A percentile compares a stretch with the other conserved stretches of the same genome.
Conservation (phyloP, 106 monocot species). For the Platanthera guangdongensis region DNA sequence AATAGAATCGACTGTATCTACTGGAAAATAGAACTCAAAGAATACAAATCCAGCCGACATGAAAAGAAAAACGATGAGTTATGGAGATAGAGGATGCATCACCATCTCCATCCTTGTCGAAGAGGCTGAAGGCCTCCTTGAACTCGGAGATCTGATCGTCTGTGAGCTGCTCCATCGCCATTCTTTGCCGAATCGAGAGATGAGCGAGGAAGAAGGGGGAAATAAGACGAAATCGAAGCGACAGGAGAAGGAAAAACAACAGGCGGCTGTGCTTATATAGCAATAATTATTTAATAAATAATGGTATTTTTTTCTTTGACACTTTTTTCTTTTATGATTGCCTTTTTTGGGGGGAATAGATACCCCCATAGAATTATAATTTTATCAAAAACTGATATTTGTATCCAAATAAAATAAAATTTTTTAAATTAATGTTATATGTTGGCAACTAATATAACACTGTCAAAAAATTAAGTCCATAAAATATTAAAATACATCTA, state of each 20-base stretch:
- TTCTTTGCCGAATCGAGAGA: background rate
- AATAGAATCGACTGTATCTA: background rate
- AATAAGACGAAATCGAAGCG: slow-evolving; percentile 3
- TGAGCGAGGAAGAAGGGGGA: background rate
- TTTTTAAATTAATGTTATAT: too few relatives aligned
- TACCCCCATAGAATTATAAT: too few relatives aligned
- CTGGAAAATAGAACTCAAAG: background rate
- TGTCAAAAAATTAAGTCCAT: too few relatives aligned
- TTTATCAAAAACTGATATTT: too few relatives aligned
- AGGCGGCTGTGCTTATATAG: too few relatives aligned
- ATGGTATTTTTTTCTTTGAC: too few relatives aligned
- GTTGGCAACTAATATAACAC: too few relatives aligned
- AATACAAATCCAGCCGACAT: background rate
- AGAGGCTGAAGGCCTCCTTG: slow-evolving; percentile 81
- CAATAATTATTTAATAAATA: too few relatives aligned
- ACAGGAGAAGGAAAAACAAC: background rate
- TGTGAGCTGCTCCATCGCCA: slow-evolving; percentile 57
- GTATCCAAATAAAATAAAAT: too few relatives aligned
- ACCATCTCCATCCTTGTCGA: slow-evolving; percentile 79
- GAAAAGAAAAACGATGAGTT: background rate
- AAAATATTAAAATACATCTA: too few relatives aligned
- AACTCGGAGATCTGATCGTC: slow-evolving; percentile 73
- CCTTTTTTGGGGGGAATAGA: too few relatives aligned
- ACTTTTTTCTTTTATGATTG: too few relatives aligned
- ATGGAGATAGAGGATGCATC: background rate